phyloP scores from a whole-genome alignment of 2,329 filamentous ascomycete species.

The Paecilomyces fulvus region DNA sequence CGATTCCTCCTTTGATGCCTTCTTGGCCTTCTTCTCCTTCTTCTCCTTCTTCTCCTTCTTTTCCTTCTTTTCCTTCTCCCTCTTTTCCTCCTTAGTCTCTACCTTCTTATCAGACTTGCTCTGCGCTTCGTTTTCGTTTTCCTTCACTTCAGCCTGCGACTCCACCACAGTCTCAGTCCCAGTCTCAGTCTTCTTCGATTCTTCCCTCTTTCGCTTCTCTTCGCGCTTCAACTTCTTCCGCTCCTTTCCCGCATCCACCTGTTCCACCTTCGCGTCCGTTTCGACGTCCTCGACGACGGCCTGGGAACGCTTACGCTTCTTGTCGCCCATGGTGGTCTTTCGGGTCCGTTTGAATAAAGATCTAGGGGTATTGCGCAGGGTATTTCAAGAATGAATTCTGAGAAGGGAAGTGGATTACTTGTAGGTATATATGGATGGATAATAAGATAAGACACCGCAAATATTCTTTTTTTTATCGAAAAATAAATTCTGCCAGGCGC shows the following conservation, averaged over 20 bases:
- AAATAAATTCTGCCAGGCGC: conserved; percentile 6
- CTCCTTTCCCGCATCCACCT: conserved; percentile 21
- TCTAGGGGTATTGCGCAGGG: background rate
- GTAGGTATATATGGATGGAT: too few relatives aligned
- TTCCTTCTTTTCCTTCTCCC: conserved; percentile 1
- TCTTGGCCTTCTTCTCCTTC: conserved; percentile 4
- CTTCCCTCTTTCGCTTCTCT: conserved; percentile 7
- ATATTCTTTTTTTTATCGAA: background rate
- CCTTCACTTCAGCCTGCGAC: background rate
- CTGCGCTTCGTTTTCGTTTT: conserved; percentile 4
- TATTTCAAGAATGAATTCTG: background rate
- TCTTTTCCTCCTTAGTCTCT: conserved; percentile 4
- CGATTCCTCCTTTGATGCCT: conserved; percentile 2
- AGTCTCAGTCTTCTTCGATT: conserved; percentile 2
- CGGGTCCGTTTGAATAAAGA: background rate
- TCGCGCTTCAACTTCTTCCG: conserved; percentile 15
- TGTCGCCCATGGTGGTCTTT: conserved; percentile 22
- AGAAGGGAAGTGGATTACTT: background rate
- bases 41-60: conserved; percentile 6
- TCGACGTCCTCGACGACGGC: conserved; percentile 15
- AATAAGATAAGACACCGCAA: too few relatives aligned
- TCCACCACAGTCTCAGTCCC: background rate
- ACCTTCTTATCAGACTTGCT: background rate
- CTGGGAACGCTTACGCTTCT: conserved; percentile 32
- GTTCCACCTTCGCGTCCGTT: conserved; percentile 24